Evolutionary conservation across 208 protist genomes (phyloP).

Genomic region (Leishmania mexicana): DNA sequence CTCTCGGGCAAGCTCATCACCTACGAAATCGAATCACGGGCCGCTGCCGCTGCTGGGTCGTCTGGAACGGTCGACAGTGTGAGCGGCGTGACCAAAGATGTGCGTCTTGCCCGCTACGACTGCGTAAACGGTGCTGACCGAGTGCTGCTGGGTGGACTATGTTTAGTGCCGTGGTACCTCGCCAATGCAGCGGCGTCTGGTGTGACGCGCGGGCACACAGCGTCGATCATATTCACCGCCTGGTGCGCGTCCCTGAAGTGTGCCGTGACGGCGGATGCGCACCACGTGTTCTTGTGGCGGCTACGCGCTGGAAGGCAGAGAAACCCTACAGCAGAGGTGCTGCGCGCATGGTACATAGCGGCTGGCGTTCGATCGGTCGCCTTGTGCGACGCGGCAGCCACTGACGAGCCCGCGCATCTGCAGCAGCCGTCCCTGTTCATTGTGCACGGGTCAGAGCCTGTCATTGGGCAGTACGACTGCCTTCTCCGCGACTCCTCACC

Average conservation of each 20-base stretch:
- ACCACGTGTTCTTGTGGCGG: conserved; percentile 74
- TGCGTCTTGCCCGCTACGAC: conserved; percentile 78
- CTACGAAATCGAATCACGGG: conserved; percentile 7
- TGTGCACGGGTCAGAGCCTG: conserved; percentile 43
- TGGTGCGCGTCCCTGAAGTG: conserved; percentile 47
- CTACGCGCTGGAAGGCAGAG: conserved; percentile 6
- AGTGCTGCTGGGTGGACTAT: conserved; percentile 71
- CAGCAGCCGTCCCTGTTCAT: conserved; percentile 24
- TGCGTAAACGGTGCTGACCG: conserved; percentile 46
- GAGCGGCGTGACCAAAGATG: conserved; percentile 11
- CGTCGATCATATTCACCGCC: conserved; percentile 58
- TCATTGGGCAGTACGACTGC: conserved; percentile 79
- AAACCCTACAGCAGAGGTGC: conserved; percentile 13
- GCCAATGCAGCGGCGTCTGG: conserved; percentile 32
- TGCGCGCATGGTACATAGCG: conserved; percentile 53
- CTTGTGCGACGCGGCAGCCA: conserved; percentile 23
- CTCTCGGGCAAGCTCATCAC: conserved; percentile 45
- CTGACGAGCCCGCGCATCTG: neutral
- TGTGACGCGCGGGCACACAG: conserved; percentile 58
- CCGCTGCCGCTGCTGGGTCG: neutral
- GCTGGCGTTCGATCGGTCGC: conserved; percentile 58
- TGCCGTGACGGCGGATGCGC: conserved; percentile 76
- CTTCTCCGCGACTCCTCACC: conserved; percentile 47
- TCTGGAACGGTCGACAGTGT: neutral
- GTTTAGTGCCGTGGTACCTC: conserved; percentile 73